These are phyloP conservation scores for Plectosphaerella cucumerina DNA, from an alignment of 2,329 filamentous ascomycete genomes.

Conservation along the genomic window DNA sequence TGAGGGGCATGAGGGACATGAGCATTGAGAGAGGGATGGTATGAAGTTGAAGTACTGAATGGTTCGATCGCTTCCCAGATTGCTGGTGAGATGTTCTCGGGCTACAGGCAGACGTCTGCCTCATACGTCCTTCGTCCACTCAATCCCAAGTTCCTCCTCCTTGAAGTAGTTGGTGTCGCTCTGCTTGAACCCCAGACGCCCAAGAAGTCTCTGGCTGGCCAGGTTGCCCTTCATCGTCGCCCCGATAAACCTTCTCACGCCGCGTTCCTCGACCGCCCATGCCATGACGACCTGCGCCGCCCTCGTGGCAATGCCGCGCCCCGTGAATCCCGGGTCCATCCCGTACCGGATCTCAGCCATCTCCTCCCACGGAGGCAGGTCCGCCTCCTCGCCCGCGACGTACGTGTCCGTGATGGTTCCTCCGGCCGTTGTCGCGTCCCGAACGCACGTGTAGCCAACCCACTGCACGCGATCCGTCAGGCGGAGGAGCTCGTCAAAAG, in stretches of 20 bases:
- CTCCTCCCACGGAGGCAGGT: conserved; percentile 11
- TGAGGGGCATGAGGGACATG: conserved; percentile 24
- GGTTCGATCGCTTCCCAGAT: too few species aligned
- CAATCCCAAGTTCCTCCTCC: conserved; percentile 1
- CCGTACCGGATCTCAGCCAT: conserved; percentile 16
- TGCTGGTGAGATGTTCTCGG: too few species aligned
- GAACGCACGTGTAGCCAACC: conserved; percentile 13
- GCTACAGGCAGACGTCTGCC: too few species aligned
- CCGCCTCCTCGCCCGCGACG: neutral
- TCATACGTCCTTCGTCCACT: conserved; percentile 6
- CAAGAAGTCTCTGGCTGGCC: conserved; percentile 9
- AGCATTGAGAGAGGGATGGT: conserved; percentile 8
- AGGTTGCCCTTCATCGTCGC: conserved; percentile 10
- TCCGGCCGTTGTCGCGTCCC: conserved; percentile 7
- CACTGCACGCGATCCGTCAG: conserved; percentile 7
- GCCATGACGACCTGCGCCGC: conserved; percentile 11
- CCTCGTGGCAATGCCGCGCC: conserved; percentile 11
- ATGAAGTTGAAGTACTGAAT: too few species aligned
- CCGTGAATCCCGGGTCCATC: conserved; percentile 7
- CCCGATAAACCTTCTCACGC: conserved; percentile 13
- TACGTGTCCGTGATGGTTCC: neutral
- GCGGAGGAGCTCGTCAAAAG: neutral
- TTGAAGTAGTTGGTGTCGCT: conserved; percentile 7
- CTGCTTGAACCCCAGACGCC: conserved; percentile 6
- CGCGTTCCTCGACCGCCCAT: conserved; percentile 12